Conservation (phyloP, 1,139 yeast species). For the Protomyces pachydermus region DNA sequence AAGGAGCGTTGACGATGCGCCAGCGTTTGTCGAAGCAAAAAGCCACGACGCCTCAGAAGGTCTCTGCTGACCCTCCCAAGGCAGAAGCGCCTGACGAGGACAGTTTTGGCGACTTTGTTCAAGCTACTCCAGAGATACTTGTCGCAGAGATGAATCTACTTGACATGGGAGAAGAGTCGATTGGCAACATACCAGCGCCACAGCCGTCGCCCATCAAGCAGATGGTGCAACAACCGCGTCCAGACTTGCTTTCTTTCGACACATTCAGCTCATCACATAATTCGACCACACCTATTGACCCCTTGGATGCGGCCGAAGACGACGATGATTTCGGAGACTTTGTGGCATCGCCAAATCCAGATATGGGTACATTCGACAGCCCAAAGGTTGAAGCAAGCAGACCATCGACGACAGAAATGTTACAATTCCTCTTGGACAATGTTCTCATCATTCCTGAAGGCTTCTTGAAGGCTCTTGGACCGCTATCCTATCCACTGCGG, state of each 20-base stretch:
- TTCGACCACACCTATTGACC: not conserved
- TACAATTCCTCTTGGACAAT: constrained; percentile 27
- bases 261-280: not conserved
- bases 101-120: constrained; percentile 9
- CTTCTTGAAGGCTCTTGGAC: constrained; percentile 29
- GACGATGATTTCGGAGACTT: constrained; percentile 2
- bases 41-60: not conserved
- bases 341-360: not conserved
- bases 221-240: not conserved
- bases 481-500: constrained; percentile 31
- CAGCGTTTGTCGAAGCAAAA: not conserved
- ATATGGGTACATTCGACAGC: not conserved
- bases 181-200: not conserved
- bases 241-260: not conserved
- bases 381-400: too few relatives aligned
- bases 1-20: not conserved
- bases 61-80: not conserved
- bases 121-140: not conserved
- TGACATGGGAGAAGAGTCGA: not conserved
- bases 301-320: not conserved
- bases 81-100: not conserved
- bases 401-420: constrained; percentile 29
- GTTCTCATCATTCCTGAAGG: constrained; percentile 30
- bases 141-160: not conserved
- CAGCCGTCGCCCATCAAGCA: not conserved